Conservation (phyloP, 371 early-diverging fungal species). For the Mucor plumbeus region DNA sequence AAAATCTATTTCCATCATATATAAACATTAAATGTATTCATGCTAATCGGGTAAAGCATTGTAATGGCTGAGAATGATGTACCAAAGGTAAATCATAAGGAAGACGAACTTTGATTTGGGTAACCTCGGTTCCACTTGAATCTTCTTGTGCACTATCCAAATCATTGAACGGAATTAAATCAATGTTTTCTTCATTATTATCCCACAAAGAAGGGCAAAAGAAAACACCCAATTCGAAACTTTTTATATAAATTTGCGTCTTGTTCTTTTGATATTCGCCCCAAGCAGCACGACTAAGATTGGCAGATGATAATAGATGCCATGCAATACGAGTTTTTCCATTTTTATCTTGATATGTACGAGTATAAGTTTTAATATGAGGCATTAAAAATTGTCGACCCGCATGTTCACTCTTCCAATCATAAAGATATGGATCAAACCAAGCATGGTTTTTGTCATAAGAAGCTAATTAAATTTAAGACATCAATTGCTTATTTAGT, state of each 20-base stretch:
- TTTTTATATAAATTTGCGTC: slow-evolving; percentile 16
- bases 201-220: slow-evolving; percentile 14
- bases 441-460: slow-evolving; percentile 10
- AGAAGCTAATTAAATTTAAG: neutral
- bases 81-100: slow-evolving; percentile 13
- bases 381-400: slow-evolving; percentile 14
- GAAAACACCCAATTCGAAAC: slow-evolving; percentile 16
- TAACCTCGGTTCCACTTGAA: neutral
- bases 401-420: slow-evolving; percentile 9
- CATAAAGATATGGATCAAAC: slow-evolving; percentile 12
- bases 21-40: no score
- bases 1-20: no score
- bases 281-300: slow-evolving; percentile 21
- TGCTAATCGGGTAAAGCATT: slow-evolving; percentile 13
- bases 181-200: neutral
- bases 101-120: slow-evolving; percentile 4
- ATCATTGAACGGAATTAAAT: neutral
- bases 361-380: slow-evolving; percentile 18
- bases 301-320: slow-evolving; percentile 11
- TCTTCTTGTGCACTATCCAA: neutral
- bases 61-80: slow-evolving; percentile 1
- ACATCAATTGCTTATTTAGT: neutral
- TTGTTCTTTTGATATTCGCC: slow-evolving; percentile 16
- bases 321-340: neutral
- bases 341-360: slow-evolving; percentile 1